These are phyloP conservation scores for Sporothrix luriei DNA, from an alignment of 2,329 filamentous ascomycete species.

Conservation along the genomic window DNA sequence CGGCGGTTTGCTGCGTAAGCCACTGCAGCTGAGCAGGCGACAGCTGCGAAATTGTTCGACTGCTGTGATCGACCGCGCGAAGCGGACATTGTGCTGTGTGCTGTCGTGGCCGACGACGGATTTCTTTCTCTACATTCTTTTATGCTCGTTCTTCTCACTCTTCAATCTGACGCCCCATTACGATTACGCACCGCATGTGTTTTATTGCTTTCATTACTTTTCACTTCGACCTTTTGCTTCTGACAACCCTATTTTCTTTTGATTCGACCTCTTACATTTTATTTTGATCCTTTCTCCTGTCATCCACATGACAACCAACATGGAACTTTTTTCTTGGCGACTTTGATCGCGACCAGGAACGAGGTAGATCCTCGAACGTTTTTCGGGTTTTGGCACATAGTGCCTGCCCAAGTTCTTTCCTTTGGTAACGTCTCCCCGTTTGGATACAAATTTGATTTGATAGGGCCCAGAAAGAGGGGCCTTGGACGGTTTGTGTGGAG, in stretches of 20 bases:
- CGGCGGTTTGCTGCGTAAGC: conserved; percentile 53
- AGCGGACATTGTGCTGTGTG: too few relatives aligned
- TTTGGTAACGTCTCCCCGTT: too few relatives aligned
- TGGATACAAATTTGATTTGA: not conserved
- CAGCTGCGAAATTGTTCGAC: too few relatives aligned
- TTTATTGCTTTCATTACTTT: not conserved
- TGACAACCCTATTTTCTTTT: not conserved
- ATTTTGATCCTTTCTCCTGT: not conserved
- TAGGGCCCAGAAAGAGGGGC: not conserved
- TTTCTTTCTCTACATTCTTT: not conserved
- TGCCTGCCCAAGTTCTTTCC: not conserved
- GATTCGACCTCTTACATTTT: not conserved
- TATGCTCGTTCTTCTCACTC: not conserved
- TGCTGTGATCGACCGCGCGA: not conserved
- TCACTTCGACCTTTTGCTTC: not conserved
- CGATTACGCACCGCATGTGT: conserved; percentile 29
- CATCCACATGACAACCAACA: conserved; percentile 1
- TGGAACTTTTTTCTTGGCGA: not conserved
- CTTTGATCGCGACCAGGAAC: not conserved
- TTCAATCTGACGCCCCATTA: conserved; percentile 23
- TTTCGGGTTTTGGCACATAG: not conserved
- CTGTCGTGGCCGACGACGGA: too few relatives aligned
- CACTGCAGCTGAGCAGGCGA: too few relatives aligned
- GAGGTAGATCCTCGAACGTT: conserved; percentile 16
- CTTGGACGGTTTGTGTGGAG: not conserved